These are phyloP conservation scores for Blastobotrys apis DNA, from an alignment of 1,139 yeast genomes.

Conservation along the genomic window DNA sequence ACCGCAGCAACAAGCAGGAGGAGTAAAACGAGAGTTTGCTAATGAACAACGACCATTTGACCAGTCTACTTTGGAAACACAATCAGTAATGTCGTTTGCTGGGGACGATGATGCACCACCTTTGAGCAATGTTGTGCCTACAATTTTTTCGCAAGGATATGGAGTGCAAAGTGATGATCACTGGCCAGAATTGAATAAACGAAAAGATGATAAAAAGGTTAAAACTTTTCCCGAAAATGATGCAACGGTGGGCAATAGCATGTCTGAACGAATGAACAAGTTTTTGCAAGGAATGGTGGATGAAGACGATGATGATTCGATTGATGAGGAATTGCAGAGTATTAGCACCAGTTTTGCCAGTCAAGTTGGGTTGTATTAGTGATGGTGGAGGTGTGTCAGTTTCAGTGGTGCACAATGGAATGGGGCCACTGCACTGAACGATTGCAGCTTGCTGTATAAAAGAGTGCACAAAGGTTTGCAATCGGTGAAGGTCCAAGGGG, in stretches of 20 bases:
- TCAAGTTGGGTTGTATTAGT: slow-evolving; percentile 34
- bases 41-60: slow-evolving; percentile 15
- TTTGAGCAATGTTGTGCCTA: slow-evolving; percentile 20
- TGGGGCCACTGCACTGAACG: no score
- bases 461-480: no score
- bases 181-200: slow-evolving; percentile 5
- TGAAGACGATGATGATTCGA: slow-evolving; percentile 30
- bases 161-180: slow-evolving; percentile 8
- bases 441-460: no score
- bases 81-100: slow-evolving; percentile 47
- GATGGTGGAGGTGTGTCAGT: no score
- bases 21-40: slow-evolving; percentile 2
- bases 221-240: slow-evolving; percentile 6
- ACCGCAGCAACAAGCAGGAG: background rate
- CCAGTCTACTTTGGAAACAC: slow-evolving; percentile 42
- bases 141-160: slow-evolving; percentile 20
- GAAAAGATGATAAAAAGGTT: background rate
- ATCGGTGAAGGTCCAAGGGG: no score
- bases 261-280: slow-evolving; percentile 42
- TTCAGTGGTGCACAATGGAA: no score
- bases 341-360: slow-evolving; percentile 48
- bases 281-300: slow-evolving; percentile 25
- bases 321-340: slow-evolving; percentile 48
- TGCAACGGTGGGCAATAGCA: slow-evolving; percentile 40
- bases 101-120: slow-evolving; percentile 25